Evolutionary conservation across 306 rosid genomes (phyloP).

Genomic region (Glycine soja): DNA sequence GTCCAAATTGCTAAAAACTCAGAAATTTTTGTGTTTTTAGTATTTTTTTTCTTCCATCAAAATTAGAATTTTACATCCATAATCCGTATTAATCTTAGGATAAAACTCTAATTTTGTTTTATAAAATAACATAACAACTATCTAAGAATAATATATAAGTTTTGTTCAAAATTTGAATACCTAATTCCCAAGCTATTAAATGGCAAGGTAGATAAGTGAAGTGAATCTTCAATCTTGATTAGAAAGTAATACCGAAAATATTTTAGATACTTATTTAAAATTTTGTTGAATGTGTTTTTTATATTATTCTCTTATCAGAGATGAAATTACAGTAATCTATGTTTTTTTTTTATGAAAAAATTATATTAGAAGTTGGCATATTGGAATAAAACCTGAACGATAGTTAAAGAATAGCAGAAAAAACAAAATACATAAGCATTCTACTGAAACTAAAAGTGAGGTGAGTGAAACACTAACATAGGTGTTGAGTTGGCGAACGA

Average conservation of each 20-base stretch:
- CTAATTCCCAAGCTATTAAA: neutral
- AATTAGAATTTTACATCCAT: neutral
- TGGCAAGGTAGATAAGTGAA: neutral
- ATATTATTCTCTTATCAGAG: neutral
- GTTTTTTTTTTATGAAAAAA: neutral
- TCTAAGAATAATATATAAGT: neutral
- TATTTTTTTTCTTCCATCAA: too few relatives aligned
- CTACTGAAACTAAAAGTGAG: neutral
- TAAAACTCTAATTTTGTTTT: neutral
- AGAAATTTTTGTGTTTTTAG: neutral
- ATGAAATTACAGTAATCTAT: neutral
- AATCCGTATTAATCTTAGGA: neutral
- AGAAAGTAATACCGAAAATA: too few relatives aligned
- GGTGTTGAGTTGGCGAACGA: constrained; percentile 95
- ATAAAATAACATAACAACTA: neutral
- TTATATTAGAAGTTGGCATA: neutral
- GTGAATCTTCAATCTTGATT: too few relatives aligned
- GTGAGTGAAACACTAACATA: constrained; percentile 53
- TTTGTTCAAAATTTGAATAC: neutral
- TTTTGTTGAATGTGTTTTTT: neutral
- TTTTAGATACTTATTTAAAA: neutral
- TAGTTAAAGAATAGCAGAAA: neutral
- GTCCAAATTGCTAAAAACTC: neutral
- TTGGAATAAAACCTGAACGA: neutral
- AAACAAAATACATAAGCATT: too few relatives aligned